Evolutionary conservation across 73 alveolate genomes (phyloP).

Genomic region (Stentor coeruleus): DNA sequence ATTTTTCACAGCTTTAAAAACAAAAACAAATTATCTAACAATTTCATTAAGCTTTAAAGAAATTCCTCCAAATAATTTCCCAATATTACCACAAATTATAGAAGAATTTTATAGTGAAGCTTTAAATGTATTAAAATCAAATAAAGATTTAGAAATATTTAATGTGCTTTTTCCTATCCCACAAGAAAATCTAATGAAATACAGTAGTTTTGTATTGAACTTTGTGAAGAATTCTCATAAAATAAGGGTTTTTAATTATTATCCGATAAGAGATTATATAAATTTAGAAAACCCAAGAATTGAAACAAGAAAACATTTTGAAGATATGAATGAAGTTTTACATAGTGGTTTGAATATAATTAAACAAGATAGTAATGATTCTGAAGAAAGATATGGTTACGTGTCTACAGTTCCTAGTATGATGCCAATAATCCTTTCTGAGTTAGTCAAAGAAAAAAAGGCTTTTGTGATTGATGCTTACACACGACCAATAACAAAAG

Average conservation of each 20-base stretch:
- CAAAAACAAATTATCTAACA: background rate
- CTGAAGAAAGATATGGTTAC: background rate
- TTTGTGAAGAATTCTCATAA: background rate
- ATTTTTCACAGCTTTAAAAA: too few relatives aligned
- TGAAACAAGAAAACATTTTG: background rate
- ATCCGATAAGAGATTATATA: too few relatives aligned
- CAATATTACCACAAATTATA: background rate
- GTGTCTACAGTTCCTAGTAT: background rate
- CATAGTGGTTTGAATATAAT: background rate
- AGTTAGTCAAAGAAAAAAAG: background rate
- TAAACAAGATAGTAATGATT: background rate
- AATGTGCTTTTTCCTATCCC: background rate
- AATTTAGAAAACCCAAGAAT: background rate
- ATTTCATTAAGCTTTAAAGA: background rate
- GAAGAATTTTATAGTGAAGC: background rate
- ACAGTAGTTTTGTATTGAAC: background rate
- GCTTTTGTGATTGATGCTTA: background rate
- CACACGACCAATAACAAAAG: background rate
- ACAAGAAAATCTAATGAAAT: background rate
- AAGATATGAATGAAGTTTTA: background rate
- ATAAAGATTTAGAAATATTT: background rate
- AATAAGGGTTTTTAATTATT: background rate
- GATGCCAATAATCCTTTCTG: background rate
- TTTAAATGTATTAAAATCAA: too few relatives aligned
- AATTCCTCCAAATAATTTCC: background rate